Evolutionary conservation across 345 rosid species (phyloP).

Genomic region (Schrenkiella parvula): DNA sequence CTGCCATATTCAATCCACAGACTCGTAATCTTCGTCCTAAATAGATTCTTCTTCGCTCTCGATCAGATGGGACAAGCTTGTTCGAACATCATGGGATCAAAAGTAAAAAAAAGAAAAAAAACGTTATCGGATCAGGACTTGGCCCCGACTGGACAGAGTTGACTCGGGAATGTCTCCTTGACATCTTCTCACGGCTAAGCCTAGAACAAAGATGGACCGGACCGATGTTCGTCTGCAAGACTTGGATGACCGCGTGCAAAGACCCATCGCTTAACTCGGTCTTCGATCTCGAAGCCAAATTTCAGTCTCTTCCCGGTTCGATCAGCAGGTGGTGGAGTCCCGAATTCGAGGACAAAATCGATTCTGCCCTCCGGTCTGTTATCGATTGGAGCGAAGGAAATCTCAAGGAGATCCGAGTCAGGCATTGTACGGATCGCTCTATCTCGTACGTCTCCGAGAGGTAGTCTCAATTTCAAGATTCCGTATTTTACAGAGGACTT

Average conservation of each 20-base stretch:
- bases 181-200: conserved; percentile 63
- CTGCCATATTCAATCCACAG: no score
- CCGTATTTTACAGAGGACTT: no score
- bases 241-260: conserved; percentile 55
- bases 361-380: conserved; percentile 53
- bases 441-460: conserved; percentile 50
- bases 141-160: conserved; percentile 57
- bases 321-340: conserved; percentile 47
- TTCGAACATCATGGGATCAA: neutral
- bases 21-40: neutral
- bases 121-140: no score
- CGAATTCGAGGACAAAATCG: conserved; percentile 57
- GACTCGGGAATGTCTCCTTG: conserved; percentile 57
- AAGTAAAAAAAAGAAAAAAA: no score
- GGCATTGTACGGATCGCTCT: conserved; percentile 70
- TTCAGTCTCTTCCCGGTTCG: conserved; percentile 39
- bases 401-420: conserved; percentile 47
- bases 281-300: conserved; percentile 55
- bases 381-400: conserved; percentile 46
- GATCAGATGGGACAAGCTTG: no score
- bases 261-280: conserved; percentile 51
- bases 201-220: conserved; percentile 52
- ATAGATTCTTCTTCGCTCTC: neutral
- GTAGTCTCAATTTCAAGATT: conserved; percentile 26
- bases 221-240: conserved; percentile 19